A percentile compares a stretch with the other conserved stretches of the same genome.
These are phyloP conservation scores for Curvularia eragrostidis DNA, from an alignment of 2,329 filamentous ascomycete genomes.

Conservation along the genomic window DNA sequence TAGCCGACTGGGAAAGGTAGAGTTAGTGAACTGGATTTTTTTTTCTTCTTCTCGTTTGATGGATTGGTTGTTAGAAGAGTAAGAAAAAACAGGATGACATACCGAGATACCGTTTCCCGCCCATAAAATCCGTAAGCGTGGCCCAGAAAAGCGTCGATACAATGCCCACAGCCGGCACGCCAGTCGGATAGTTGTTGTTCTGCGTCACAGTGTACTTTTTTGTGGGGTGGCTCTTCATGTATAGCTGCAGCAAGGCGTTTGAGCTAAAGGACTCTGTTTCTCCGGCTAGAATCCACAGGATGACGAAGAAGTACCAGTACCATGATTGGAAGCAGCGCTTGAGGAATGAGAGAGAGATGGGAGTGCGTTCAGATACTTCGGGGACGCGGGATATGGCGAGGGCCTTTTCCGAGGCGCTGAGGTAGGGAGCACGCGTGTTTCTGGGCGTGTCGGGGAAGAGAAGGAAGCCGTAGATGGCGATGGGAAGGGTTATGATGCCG, in stretches of 20 bases:
- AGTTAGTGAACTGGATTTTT: background rate
- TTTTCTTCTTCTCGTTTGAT: background rate
- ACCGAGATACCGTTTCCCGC: constrained; percentile 68
- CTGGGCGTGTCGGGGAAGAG: constrained; percentile 55
- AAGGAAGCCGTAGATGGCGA: constrained; percentile 62
- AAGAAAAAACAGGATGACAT: background rate
- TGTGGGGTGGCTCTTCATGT: constrained; percentile 57
- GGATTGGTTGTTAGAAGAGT: background rate
- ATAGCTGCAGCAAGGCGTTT: constrained; percentile 64
- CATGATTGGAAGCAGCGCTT: constrained; percentile 65
- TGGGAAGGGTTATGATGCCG: constrained; percentile 63
- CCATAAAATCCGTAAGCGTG: constrained; percentile 69
- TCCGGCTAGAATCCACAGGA: constrained; percentile 73
- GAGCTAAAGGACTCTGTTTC: constrained; percentile 74
- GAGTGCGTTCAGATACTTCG: constrained; percentile 52
- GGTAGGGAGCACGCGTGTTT: constrained; percentile 53
- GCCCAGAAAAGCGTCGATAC: constrained; percentile 71
- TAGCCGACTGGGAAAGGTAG: constrained; percentile 45
- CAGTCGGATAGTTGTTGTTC: constrained; percentile 62
- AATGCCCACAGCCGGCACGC: constrained; percentile 61
- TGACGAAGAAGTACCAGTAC: constrained; percentile 71
- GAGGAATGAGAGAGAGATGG: constrained; percentile 58
- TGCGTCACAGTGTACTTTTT: constrained; percentile 57
- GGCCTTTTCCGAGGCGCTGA: constrained; percentile 50
- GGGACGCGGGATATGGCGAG: constrained; percentile 56